Conservation (phyloP, 768 basidiomycete genomes). For the Galerina marginata region DNA sequence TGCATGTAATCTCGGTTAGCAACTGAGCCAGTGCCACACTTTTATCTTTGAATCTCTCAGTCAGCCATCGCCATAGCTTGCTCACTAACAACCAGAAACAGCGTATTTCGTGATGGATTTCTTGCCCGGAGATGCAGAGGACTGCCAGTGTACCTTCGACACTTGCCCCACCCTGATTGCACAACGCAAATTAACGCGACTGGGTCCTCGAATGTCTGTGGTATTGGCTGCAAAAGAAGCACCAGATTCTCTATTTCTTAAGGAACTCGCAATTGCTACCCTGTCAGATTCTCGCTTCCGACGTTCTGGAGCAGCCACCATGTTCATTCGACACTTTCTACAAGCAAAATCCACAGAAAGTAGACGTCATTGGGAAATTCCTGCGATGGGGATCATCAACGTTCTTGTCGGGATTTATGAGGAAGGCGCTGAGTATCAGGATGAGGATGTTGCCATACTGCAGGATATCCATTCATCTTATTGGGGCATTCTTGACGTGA, state of each 20-base stretch:
- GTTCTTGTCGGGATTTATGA: background rate
- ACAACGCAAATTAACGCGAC: background rate
- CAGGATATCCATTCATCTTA: background rate
- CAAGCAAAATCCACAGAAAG: background rate
- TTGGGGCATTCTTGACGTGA: background rate
- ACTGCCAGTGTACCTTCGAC: too few relatives aligned
- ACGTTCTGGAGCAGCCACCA: background rate
- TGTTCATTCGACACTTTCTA: constrained; percentile 1
- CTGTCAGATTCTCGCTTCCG: background rate
- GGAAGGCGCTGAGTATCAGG: background rate
- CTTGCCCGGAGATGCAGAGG: too few relatives aligned
- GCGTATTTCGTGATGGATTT: too few relatives aligned
- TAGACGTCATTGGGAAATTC: background rate
- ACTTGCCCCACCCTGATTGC: background rate
- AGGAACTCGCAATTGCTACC: background rate
- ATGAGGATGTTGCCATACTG: background rate
- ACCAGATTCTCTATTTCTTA: background rate
- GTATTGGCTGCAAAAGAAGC: background rate
- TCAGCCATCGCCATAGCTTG: too few relatives aligned
- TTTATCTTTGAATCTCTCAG: too few relatives aligned
- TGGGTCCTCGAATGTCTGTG: background rate
- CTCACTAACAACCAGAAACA: too few relatives aligned
- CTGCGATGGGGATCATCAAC: background rate
- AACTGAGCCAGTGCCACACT: too few relatives aligned
- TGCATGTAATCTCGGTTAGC: too few relatives aligned